A percentile compares a stretch with the other conserved stretches of the same genome.
phyloP scores from a whole-genome alignment of 257 asterid species.

The Verbena officinalis region DNA sequence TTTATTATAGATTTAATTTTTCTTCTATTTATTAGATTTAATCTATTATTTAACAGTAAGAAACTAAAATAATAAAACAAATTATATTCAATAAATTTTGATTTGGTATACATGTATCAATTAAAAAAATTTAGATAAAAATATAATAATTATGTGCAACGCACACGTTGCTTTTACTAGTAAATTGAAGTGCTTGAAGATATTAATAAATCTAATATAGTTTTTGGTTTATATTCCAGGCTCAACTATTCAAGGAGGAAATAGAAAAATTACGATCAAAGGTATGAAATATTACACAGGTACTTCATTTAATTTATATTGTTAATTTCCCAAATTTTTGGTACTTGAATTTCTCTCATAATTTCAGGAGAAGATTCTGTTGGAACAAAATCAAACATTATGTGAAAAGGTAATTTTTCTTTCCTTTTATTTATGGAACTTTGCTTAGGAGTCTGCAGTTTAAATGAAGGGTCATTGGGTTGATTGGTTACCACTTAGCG shows the following conservation, averaged over 20 bases:
- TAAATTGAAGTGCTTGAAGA: too few species aligned
- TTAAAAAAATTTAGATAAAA: too few species aligned
- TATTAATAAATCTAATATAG: too few species aligned
- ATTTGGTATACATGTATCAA: too few species aligned
- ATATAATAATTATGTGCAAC: too few species aligned
- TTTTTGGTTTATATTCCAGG: slow-evolving; percentile 24
- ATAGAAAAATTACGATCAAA: slow-evolving; percentile 28
- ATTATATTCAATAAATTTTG: too few species aligned
- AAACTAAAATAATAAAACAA: too few species aligned
- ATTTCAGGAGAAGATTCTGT: slow-evolving; percentile 34
- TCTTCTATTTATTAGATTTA: too few species aligned
- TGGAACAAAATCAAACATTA: slow-evolving; percentile 34
- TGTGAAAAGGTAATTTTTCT: slow-evolving; percentile 25
- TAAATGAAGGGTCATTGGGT: not conserved
- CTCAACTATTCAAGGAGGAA: slow-evolving; percentile 35
- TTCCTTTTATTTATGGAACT: not conserved
- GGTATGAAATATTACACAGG: slow-evolving; percentile 15
- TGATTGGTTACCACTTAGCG: not conserved
- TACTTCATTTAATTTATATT: not conserved
- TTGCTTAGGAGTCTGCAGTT: not conserved
- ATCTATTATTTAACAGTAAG: too few species aligned
- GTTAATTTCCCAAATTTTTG: not conserved
- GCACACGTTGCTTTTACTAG: too few species aligned
- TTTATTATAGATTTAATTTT: too few species aligned
- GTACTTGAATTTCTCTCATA: not conserved